Percentiles rank a stretch among this genome's conserved stretches.
Evolutionary conservation across 345 rosid genomes (phyloP).

Genomic region (Corchorus capsularis): DNA sequence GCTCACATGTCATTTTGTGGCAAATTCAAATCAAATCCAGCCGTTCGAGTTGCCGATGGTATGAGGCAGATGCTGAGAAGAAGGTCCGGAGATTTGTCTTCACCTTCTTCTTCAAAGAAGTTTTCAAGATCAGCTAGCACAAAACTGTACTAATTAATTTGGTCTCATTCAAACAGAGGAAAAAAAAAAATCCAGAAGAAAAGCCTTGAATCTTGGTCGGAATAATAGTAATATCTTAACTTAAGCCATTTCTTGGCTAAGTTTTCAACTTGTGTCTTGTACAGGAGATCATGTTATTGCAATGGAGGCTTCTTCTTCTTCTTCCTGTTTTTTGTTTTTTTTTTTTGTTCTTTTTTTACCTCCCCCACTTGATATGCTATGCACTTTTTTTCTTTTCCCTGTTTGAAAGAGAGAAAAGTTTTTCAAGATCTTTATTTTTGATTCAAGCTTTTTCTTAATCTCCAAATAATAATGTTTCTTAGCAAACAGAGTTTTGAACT

Average conservation of each 20-base stretch:
- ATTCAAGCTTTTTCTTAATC: not conserved
- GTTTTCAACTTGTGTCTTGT: slow-evolving; percentile 29
- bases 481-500: not conserved
- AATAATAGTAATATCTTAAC: slow-evolving; percentile 21
- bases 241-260: slow-evolving; percentile 21
- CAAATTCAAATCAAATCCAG: slow-evolving; percentile 82
- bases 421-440: slow-evolving; percentile 1
- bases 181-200: not conserved
- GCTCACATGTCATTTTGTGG: slow-evolving; percentile 96
- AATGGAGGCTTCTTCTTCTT: slow-evolving; percentile 25
- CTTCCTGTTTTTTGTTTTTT: not conserved
- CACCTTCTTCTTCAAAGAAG: slow-evolving; percentile 62
- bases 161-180: not conserved
- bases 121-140: slow-evolving; percentile 66
- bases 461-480: not conserved
- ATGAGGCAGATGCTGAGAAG: slow-evolving; percentile 95
- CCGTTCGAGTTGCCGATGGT: slow-evolving; percentile 86
- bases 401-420: not conserved
- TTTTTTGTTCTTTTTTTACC: not conserved
- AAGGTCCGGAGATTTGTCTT: slow-evolving; percentile 66
- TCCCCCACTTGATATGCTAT: not conserved
- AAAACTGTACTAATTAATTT: slow-evolving; percentile 32
- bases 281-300: slow-evolving; percentile 25
- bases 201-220: slow-evolving; percentile 19
- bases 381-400: slow-evolving; percentile 10